Percentiles rank a stretch among this genome's conserved stretches.
Conservation (phyloP, 1,139 yeast genomes). For the Pichia sp. region DNA sequence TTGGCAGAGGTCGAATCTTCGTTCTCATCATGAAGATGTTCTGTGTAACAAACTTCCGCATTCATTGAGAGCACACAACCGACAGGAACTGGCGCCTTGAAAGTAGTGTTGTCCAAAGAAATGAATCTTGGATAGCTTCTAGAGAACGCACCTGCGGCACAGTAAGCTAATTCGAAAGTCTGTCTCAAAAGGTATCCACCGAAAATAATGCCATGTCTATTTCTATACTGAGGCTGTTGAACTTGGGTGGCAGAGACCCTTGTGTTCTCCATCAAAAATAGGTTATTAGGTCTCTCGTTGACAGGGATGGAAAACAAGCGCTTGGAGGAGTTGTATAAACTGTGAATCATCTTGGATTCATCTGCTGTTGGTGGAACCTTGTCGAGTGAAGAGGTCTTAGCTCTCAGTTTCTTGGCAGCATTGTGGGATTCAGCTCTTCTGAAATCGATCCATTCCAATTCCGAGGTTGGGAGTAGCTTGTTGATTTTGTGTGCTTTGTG, state of each 20-base stretch:
- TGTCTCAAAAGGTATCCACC: slow-evolving; percentile 92
- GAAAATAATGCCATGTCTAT: slow-evolving; percentile 90
- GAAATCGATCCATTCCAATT: slow-evolving; percentile 75
- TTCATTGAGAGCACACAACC: slow-evolving; percentile 81
- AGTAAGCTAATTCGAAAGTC: slow-evolving; percentile 87
- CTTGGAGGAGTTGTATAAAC: slow-evolving; percentile 66
- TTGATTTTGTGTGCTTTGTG: slow-evolving; percentile 85
- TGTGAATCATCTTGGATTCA: slow-evolving; percentile 72
- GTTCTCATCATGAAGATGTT: slow-evolving; percentile 50
- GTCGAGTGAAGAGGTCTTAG: slow-evolving; percentile 53
- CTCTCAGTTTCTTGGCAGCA: slow-evolving; percentile 74
- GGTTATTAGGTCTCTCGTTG: slow-evolving; percentile 39
- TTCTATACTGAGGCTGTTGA: slow-evolving; percentile 96
- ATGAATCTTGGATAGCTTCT: slow-evolving; percentile 83
- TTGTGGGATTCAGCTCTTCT: slow-evolving; percentile 87
- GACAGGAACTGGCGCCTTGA: slow-evolving; percentile 91
- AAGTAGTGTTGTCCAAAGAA: slow-evolving; percentile 84
- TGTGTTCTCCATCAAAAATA: slow-evolving; percentile 69
- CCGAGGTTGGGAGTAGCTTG: slow-evolving; percentile 67
- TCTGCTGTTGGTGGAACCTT: slow-evolving; percentile 67
- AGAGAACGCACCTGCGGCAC: slow-evolving; percentile 85
- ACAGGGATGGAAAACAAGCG: slow-evolving; percentile 21
- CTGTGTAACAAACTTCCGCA: slow-evolving; percentile 81
- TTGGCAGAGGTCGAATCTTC: slow-evolving; percentile 36
- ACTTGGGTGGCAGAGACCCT: slow-evolving; percentile 67